These are phyloP conservation scores for Suillus bovinus DNA, from an alignment of 768 basidiomycete species.

Conservation along the genomic window DNA sequence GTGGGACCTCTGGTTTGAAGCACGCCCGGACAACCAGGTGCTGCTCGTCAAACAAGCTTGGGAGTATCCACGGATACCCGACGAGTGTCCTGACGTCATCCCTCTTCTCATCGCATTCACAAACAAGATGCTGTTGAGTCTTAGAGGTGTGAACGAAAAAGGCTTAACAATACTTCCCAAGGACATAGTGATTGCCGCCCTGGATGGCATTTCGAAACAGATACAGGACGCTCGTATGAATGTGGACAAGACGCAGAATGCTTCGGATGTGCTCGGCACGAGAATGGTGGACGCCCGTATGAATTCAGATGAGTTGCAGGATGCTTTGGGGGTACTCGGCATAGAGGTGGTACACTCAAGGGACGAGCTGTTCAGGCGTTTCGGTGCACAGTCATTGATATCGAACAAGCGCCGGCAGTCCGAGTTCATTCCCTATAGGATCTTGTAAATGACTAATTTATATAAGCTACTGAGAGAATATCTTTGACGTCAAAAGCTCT, in stretches of 20 bases:
- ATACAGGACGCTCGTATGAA: not conserved
- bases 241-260: not conserved
- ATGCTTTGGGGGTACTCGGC: not conserved
- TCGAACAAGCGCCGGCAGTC: not conserved
- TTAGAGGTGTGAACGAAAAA: not conserved
- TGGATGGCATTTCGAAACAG: not conserved
- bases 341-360: not conserved
- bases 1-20: not conserved
- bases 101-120: slow-evolving; percentile 1
- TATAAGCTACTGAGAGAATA: slow-evolving; percentile 1
- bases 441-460: not conserved
- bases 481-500: slow-evolving; percentile 21
- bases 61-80: not conserved
- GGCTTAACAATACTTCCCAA: not conserved
- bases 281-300: not conserved
- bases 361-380: not conserved
- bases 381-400: not conserved
- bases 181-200: not conserved
- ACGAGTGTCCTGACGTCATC: not conserved
- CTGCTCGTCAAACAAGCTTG: not conserved
- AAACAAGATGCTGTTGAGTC: slow-evolving; percentile 1
- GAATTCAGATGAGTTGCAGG: not conserved
- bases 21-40: not conserved
- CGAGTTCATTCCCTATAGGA: no score
- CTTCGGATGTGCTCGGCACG: not conserved